These are phyloP conservation scores for Candida freyschussii DNA, from an alignment of 1,139 yeast genomes.

Conservation along the genomic window DNA sequence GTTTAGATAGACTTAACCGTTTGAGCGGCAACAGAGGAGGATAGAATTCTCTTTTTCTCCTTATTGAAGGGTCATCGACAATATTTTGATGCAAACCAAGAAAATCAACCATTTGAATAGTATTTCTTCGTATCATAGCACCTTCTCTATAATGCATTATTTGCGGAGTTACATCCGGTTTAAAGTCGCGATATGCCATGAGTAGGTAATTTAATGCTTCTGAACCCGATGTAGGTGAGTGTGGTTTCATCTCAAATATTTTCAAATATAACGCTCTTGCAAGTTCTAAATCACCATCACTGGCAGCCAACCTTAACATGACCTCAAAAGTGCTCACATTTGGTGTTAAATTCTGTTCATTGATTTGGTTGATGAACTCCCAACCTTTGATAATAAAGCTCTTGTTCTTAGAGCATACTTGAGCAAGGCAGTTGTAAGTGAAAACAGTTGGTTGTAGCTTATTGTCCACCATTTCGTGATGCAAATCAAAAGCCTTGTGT, in stretches of 20 bases:
- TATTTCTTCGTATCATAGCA: conserved; percentile 40
- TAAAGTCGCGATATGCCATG: conserved; percentile 49
- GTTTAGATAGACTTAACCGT: conserved; percentile 36
- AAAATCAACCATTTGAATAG: conserved; percentile 36
- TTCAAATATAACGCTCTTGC: conserved; percentile 67
- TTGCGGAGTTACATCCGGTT: conserved; percentile 34
- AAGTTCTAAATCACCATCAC: conserved; percentile 73
- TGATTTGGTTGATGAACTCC: conserved; percentile 69
- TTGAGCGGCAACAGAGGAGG: conserved; percentile 69
- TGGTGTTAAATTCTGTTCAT: conserved; percentile 39
- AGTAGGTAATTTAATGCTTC: conserved; percentile 50
- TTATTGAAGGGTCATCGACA: conserved; percentile 26
- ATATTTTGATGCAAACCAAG: conserved; percentile 19
- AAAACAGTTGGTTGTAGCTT: conserved; percentile 41
- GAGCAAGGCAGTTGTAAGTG: conserved; percentile 62
- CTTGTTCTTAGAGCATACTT: conserved; percentile 60
- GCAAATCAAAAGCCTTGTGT: conserved; percentile 72
- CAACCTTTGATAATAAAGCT: conserved; percentile 58
- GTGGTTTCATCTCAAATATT: conserved; percentile 39
- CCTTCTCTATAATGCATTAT: conserved; percentile 44
- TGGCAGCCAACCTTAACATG: conserved; percentile 69
- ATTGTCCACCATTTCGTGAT: conserved; percentile 58
- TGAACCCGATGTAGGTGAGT: conserved; percentile 31
- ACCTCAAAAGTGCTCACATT: conserved; percentile 47
- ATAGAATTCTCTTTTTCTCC: conserved; percentile 20